phyloP scores from a whole-genome alignment of 768 basidiomycete genomes.

The Lyophyllum shimeji region DNA sequence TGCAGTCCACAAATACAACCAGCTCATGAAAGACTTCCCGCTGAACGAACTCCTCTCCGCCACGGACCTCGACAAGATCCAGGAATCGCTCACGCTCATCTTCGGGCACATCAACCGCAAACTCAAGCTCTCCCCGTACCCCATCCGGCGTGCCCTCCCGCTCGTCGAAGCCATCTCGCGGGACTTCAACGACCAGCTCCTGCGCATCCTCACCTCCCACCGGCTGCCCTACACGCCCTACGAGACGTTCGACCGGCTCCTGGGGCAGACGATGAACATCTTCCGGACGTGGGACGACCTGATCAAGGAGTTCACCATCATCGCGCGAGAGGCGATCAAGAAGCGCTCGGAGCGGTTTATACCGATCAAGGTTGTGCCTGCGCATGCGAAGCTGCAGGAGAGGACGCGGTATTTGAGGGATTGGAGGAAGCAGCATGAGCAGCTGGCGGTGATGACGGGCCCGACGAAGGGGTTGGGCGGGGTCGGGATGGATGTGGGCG shows the following conservation, averaged over 20 bases:
- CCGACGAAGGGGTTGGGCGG: slow-evolving; percentile 84
- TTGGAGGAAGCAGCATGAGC: slow-evolving; percentile 97
- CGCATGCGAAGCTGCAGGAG: slow-evolving; percentile 90
- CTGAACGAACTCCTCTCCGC: slow-evolving; percentile 95
- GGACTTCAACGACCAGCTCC: slow-evolving; percentile 94
- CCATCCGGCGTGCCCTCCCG: slow-evolving; percentile 91
- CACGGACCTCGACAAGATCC: slow-evolving; percentile 93
- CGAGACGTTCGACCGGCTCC: slow-evolving; percentile 87
- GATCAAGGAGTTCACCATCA: slow-evolving; percentile 91
- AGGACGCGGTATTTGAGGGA: slow-evolving; percentile 82
- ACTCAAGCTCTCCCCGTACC: slow-evolving; percentile 94
- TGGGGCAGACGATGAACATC: slow-evolving; percentile 71
- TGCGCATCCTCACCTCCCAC: slow-evolving; percentile 87
- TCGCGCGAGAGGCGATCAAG: slow-evolving; percentile 89
- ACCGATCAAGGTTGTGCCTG: slow-evolving; percentile 91
- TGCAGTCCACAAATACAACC: slow-evolving; percentile 98
- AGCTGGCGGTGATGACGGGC: slow-evolving; percentile 95
- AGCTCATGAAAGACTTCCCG: slow-evolving; percentile 98
- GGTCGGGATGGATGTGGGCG: slow-evolving; percentile 74
- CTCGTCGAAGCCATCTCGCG: slow-evolving; percentile 97
- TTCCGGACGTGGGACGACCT: slow-evolving; percentile 88
- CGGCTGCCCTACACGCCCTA: slow-evolving; percentile 93
- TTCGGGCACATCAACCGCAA: slow-evolving; percentile 96
- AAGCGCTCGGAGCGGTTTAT: slow-evolving; percentile 92
- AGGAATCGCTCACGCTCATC: slow-evolving; percentile 84